Base-by-base conservation (phyloP, 2,329 filamentous ascomycete species). In the Xylariaceae sp. region DNA sequence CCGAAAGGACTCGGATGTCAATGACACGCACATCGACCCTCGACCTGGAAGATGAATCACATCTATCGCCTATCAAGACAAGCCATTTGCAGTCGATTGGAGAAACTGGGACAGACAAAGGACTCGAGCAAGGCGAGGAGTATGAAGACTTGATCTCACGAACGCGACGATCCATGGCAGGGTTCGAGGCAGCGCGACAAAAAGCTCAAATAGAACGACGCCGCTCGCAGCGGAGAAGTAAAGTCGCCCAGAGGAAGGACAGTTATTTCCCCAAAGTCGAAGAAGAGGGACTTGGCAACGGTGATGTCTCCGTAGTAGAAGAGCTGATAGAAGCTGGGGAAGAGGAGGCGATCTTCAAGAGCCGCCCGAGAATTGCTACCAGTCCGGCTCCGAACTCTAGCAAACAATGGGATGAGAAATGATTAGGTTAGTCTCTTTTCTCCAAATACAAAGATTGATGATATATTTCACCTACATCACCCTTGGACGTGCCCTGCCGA, bases 1-100 rank as follows among this genome's bases (percentile, higher is more conserved):
- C 85, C 4, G 89, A 94, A 60, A 84, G 90, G 38, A 94, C 91
- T 1, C 81, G 86, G 16, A 75, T 89, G 43, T 90, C 88, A 16
- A 92, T 95, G 82, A 80, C 83, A 1, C 74, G 82, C 3, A 60
- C 44, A 37, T 55, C 12, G 41, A 64, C 55, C 6, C 65, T 49
- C 6, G 64, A 67, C 4, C 54, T 60, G 6, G 66, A 72, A 16
- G 60, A 68, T 7, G 59, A 60, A 4, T 25, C 45, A 11, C 35
- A 54, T 27, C 25, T 55, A 27, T 55, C 53, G 11, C 52, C 55
- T 2, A 42, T 50, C 7, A 57, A 55, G 53, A 21, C 36, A 44
- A 49, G 37, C 32, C 40, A 44, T 36, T 45, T 56, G 1, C 39
- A 47, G 37, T 52, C 33, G 38, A 40, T 22, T 22, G 22, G 60